A percentile compares a stretch with the other conserved stretches of the same genome.
These are phyloP conservation scores for Colletotrichum somersetense DNA, from an alignment of 2,329 filamentous ascomycete genomes.

Conservation along the genomic window DNA sequence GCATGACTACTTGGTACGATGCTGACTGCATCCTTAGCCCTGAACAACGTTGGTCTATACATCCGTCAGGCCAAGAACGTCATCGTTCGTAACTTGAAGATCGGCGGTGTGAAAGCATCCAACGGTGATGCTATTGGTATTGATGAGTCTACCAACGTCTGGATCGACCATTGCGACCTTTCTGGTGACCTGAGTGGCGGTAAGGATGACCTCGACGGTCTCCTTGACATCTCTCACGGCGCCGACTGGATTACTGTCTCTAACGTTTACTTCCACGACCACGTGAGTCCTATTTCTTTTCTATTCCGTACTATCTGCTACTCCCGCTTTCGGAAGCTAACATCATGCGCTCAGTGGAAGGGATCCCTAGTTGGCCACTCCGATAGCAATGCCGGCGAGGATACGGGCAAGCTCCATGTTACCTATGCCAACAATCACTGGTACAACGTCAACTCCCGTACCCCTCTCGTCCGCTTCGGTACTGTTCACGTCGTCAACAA, in stretches of 20 bases:
- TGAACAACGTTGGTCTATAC: conserved; percentile 62
- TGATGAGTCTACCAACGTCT: conserved; percentile 61
- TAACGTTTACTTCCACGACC: conserved; percentile 58
- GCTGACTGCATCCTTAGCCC: conserved; percentile 44
- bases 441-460: conserved; percentile 70
- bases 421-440: conserved; percentile 74
- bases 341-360: conserved; percentile 59
- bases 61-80: conserved; percentile 65
- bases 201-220: conserved; percentile 60
- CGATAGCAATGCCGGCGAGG: conserved; percentile 68
- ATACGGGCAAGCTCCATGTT: conserved; percentile 68
- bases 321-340: conserved; percentile 45
- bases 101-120: conserved; percentile 60
- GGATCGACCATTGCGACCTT: conserved; percentile 61
- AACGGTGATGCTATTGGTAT: conserved; percentile 68
- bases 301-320: background rate
- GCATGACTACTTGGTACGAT: background rate
- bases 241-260: conserved; percentile 59
- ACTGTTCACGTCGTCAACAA: conserved; percentile 64
- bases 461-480: conserved; percentile 71
- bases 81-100: conserved; percentile 68
- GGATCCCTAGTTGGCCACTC: conserved; percentile 72
- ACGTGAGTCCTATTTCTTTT: conserved; percentile 45
- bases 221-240: conserved; percentile 59
- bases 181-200: conserved; percentile 51